These are phyloP conservation scores for Cyclotella atomus DNA, from an alignment of 108 stramenopile species.

Conservation along the genomic window DNA sequence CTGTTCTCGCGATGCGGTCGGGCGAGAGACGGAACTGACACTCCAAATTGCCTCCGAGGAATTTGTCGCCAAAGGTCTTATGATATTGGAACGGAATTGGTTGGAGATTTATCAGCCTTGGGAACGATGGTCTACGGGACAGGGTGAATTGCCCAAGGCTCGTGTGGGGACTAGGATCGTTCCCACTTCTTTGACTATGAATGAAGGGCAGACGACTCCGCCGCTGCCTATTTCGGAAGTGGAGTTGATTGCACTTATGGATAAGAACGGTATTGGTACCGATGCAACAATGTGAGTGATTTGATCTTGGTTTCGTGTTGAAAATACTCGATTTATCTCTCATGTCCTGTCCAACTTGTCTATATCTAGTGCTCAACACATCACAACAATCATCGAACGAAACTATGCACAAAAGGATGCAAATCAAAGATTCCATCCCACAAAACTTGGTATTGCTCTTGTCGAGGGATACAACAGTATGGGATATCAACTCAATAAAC, in stretches of 20 bases:
- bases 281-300: constrained; percentile 81
- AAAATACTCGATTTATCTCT: too few relatives aligned
- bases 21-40: constrained; percentile 83
- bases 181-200: constrained; percentile 73
- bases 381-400: constrained; percentile 83
- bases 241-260: constrained; percentile 74
- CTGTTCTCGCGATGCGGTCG: constrained; percentile 94
- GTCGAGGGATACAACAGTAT: constrained; percentile 95
- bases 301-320: too few relatives aligned
- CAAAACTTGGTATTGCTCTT: constrained; percentile 87
- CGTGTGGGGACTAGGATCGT: constrained; percentile 74
- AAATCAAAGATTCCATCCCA: constrained; percentile 80
- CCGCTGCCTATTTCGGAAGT: constrained; percentile 79
- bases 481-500: constrained; percentile 95
- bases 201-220: constrained; percentile 75
- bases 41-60: constrained; percentile 89
- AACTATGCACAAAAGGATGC: constrained; percentile 84
- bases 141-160: constrained; percentile 79
- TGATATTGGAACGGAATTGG: constrained; percentile 90
- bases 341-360: too few relatives aligned
- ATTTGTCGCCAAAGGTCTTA: constrained; percentile 87
- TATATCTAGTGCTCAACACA: constrained; percentile 90
- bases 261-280: constrained; percentile 74
- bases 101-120: constrained; percentile 89
- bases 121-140: constrained; percentile 91